Evolutionary conservation across 164 flowering plant genomes (phyloP).

Genomic region (Houttuynia cordata): DNA sequence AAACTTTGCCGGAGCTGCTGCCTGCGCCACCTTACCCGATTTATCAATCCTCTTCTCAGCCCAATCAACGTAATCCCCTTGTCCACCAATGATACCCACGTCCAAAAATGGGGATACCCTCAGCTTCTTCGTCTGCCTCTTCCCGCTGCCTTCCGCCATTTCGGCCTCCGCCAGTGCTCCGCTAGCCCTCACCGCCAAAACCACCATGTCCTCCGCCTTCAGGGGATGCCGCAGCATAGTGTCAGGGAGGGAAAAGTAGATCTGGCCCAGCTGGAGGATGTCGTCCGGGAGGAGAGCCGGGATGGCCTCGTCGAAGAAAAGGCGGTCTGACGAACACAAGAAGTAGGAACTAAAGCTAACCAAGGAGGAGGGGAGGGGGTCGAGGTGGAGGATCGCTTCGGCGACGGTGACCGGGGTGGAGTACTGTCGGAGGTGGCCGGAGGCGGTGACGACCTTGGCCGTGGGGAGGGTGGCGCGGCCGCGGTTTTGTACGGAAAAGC

Average conservation of each 20-base stretch:
- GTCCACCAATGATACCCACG: neutral
- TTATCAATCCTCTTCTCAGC: neutral
- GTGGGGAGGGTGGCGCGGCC: slow-evolving; percentile 1
- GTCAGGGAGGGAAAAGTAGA: slow-evolving; percentile 40
- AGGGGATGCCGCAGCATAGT: slow-evolving; percentile 23
- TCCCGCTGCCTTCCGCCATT: neutral
- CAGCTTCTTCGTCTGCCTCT: neutral
- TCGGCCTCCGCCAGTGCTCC: neutral
- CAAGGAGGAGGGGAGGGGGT: neutral
- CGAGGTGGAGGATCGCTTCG: slow-evolving; percentile 19
- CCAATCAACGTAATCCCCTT: too few relatives aligned
- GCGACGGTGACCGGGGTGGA: slow-evolving; percentile 19
- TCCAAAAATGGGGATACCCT: slow-evolving; percentile 8
- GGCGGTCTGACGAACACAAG: slow-evolving; percentile 38
- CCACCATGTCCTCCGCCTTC: slow-evolving; percentile 54
- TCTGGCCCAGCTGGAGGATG: slow-evolving; percentile 26
- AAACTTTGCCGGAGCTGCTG: neutral
- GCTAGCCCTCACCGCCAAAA: slow-evolving; percentile 46
- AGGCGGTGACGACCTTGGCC: slow-evolving; percentile 5
- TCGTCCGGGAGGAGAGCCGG: slow-evolving; percentile 24
- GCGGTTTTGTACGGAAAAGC: neutral
- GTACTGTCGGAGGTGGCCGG: slow-evolving; percentile 28
- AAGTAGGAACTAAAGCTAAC: slow-evolving; percentile 9
- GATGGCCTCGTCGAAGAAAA: slow-evolving; percentile 33
- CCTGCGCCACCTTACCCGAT: neutral